phyloP scores from a whole-genome alignment of 1,139 yeast species.

The Blastobotrys capitulatus region DNA sequence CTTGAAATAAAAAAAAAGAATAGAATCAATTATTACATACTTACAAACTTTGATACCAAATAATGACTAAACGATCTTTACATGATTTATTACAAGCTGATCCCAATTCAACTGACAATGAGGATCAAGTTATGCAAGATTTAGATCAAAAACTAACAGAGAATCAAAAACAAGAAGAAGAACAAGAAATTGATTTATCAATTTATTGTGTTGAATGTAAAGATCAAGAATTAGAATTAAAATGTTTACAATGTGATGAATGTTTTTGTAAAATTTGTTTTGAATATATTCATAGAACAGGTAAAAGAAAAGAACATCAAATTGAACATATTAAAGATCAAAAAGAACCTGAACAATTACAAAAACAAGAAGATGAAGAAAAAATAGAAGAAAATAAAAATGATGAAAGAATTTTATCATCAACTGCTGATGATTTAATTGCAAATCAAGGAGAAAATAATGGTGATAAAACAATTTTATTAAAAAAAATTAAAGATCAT shows the following conservation, averaged over 20 bases:
- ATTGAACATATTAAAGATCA: conserved; percentile 14
- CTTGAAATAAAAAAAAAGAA: no score
- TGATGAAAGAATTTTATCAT: conserved; percentile 12
- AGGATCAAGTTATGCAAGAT: conserved; percentile 15
- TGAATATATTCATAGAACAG: conserved; percentile 60
- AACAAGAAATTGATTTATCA: conserved; percentile 23
- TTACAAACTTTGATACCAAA: no score
- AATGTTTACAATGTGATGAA: conserved; percentile 56
- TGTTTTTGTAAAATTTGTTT: conserved; percentile 63
- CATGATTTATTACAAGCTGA: conserved; percentile 28
- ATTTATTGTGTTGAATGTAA: conserved; percentile 55
- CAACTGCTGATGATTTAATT: conserved; percentile 22
- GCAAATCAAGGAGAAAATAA: conserved; percentile 25
- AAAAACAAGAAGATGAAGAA: conserved; percentile 18
- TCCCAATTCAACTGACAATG: conserved; percentile 24
- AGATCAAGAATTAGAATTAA: conserved; percentile 59
- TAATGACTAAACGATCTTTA: conserved; percentile 23
- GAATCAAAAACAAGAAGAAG: conserved; percentile 19
- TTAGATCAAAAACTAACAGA: conserved; percentile 3
- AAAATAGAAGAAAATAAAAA: conserved; percentile 11
- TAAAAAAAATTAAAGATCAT: conserved; percentile 42
- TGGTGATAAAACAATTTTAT: conserved; percentile 19
- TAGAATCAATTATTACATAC: no score
- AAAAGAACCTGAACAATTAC: background rate
- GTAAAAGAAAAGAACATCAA: conserved; percentile 39